phyloP scores from a whole-genome alignment of 2,329 filamentous ascomycete genomes.

The Dryadomyces quercus-mongolicae region DNA sequence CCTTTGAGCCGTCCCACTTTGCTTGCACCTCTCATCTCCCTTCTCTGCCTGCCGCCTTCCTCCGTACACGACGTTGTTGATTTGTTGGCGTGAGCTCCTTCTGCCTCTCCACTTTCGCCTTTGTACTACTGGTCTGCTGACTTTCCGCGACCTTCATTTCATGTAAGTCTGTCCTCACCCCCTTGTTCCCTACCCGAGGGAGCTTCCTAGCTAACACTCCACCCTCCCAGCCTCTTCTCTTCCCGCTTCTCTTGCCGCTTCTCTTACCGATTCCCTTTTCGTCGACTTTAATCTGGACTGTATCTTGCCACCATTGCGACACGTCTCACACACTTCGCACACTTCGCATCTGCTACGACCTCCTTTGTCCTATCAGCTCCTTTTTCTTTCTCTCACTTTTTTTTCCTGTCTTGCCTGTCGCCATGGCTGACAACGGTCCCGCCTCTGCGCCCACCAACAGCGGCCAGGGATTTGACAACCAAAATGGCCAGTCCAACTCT shows the following conservation, averaged over 20 bases:
- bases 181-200: no score
- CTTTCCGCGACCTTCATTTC: constrained; percentile 1
- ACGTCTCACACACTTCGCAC: no score
- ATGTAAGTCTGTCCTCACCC: not conserved
- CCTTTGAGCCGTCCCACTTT: not conserved
- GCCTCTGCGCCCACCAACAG: constrained; percentile 50
- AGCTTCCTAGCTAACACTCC: not conserved
- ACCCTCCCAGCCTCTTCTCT: no score
- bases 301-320: no score
- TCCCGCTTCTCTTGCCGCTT: no score
- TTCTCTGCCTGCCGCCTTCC: not conserved
- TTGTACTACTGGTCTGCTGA: not conserved
- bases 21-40: not conserved
- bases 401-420: constrained; percentile 14
- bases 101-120: not conserved
- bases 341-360: no score
- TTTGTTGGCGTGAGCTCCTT: not conserved
- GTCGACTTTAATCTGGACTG: no score
- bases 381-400: no score
- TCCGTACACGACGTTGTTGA: not conserved
- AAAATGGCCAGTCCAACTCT: constrained; percentile 58
- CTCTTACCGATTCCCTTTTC: no score
- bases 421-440: constrained; percentile 69
- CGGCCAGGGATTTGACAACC: constrained; percentile 67
- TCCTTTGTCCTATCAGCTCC: no score